Conservation (phyloP, 73 alveolate species). For the Uronychia binucleata region DNA sequence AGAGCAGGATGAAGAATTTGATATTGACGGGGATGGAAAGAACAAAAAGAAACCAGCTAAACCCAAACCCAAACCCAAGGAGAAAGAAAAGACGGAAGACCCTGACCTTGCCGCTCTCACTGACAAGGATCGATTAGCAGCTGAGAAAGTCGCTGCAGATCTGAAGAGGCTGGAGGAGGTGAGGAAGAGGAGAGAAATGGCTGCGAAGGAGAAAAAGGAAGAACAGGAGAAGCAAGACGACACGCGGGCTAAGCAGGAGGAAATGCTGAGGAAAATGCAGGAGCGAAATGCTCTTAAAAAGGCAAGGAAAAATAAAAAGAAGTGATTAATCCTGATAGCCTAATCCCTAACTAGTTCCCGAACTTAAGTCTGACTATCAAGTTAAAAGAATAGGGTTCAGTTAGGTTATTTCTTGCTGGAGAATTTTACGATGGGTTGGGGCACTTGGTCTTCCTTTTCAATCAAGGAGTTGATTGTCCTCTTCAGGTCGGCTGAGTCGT, state of each 20-base stretch:
- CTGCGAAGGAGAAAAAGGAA: background rate
- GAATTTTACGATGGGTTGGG: conserved; percentile 9
- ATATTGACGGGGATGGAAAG: background rate
- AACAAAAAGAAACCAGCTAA: background rate
- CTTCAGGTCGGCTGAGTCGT: conserved; percentile 19
- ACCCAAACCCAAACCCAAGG: background rate
- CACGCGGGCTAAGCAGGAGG: background rate
- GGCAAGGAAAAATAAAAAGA: background rate
- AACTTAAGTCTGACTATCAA: background rate
- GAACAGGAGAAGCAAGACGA: background rate
- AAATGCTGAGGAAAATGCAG: background rate
- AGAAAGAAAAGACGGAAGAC: background rate
- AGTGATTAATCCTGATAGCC: background rate
- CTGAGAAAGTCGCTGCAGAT: background rate
- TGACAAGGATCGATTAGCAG: background rate
- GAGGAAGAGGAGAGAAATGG: background rate
- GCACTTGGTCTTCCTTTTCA: conserved; percentile 19
- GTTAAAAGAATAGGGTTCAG: too few species aligned
- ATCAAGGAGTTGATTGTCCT: conserved; percentile 30
- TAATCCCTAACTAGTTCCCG: background rate
- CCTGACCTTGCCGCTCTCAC: too few species aligned
- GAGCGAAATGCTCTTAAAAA: background rate
- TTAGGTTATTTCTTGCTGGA: too few species aligned
- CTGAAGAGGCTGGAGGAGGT: conserved; percentile 1
- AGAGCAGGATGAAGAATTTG: background rate